A percentile compares a stretch with the other conserved stretches of the same genome.
Conservation (phyloP, 2,329 filamentous ascomycete species). For the Pezicula neosporulosa region DNA sequence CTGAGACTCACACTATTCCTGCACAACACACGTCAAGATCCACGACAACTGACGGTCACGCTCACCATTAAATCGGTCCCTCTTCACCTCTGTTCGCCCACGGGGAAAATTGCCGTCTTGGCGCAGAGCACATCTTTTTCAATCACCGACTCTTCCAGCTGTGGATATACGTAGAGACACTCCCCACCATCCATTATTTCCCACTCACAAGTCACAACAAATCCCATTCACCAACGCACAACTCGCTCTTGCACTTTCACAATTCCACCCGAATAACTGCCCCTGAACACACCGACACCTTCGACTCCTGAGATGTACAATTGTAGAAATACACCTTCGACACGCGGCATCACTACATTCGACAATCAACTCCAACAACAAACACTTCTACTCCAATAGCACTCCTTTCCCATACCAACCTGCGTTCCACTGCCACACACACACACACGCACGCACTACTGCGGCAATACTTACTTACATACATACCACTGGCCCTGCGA, state of each 20-base stretch:
- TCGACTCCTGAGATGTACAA: neutral
- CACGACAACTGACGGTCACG: neutral
- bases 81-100: too few relatives aligned
- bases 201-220: too few relatives aligned
- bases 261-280: neutral
- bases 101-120: conserved; percentile 47
- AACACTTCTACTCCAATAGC: too few relatives aligned
- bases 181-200: neutral
- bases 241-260: neutral
- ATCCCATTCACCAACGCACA: too few relatives aligned
- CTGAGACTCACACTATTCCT: too few relatives aligned
- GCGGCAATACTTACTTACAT: neutral
- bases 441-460: neutral
- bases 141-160: neutral
- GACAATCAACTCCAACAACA: neutral
- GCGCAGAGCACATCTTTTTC: conserved; percentile 1
- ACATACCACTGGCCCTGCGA: neutral
- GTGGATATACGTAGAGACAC: neutral
- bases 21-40: too few relatives aligned
- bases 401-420: neutral
- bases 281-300: neutral
- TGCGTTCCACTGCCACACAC: neutral
- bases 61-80: too few relatives aligned
- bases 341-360: neutral
- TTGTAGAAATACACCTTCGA: neutral